Percentiles rank a stretch among this genome's conserved stretches.
These are phyloP conservation scores for Pestalotiopsis sp. DNA, from an alignment of 2,329 filamentous ascomycete species.

Conservation along the genomic window DNA sequence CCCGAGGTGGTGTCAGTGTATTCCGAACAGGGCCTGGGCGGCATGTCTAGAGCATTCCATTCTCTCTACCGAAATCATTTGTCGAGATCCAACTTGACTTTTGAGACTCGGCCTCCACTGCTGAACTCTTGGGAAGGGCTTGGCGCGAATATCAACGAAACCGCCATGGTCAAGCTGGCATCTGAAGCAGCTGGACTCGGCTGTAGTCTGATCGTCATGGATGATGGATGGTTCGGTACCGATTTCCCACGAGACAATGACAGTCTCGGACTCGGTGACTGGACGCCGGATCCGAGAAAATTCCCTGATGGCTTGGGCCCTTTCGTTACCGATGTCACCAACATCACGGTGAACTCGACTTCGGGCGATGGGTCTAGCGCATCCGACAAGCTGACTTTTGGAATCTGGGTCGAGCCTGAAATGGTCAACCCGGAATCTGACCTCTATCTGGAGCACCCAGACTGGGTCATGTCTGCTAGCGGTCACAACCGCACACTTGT, in stretches of 20 bases:
- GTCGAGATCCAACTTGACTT: constrained; percentile 58
- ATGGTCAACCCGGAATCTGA: constrained; percentile 68
- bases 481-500: constrained; percentile 57
- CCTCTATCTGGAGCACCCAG: constrained; percentile 63
- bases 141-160: constrained; percentile 60
- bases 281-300: constrained; percentile 58
- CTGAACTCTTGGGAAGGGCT: constrained; percentile 71
- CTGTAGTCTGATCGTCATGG: constrained; percentile 65
- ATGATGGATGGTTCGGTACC: constrained; percentile 71
- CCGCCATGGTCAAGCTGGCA: constrained; percentile 57
- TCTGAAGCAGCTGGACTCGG: constrained; percentile 60
- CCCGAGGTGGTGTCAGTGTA: constrained; percentile 67
- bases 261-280: constrained; percentile 63
- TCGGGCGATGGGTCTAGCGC: constrained; percentile 37
- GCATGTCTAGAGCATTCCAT: constrained; percentile 65
- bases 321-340: constrained; percentile 54
- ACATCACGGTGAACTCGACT: constrained; percentile 39
- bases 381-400: constrained; percentile 56
- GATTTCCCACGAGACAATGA: constrained; percentile 63
- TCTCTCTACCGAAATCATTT: constrained; percentile 64
- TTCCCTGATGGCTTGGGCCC: constrained; percentile 61
- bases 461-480: constrained; percentile 64
- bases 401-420: constrained; percentile 70
- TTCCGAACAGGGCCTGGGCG: constrained; percentile 59
- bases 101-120: constrained; percentile 54